These are phyloP conservation scores for Colletotrichum higginsianum DNA, from an alignment of 2,329 filamentous ascomycete genomes.

Conservation along the genomic window DNA sequence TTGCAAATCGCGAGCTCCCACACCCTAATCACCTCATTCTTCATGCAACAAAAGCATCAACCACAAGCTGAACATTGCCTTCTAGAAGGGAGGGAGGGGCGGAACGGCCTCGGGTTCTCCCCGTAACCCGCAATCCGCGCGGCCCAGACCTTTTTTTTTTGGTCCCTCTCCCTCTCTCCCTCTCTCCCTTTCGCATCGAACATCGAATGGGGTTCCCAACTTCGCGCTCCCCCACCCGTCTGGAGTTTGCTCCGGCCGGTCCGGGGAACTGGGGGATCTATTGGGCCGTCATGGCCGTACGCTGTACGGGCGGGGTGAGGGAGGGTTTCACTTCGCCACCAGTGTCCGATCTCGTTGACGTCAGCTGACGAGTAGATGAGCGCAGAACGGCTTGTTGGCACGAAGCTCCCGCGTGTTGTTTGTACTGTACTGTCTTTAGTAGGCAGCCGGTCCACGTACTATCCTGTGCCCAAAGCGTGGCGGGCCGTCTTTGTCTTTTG, in stretches of 20 bases:
- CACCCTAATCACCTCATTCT: constrained; percentile 30
- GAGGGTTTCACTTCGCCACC: constrained; percentile 35
- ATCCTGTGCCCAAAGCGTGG: neutral
- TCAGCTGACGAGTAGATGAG: constrained; percentile 39
- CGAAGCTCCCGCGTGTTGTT: constrained; percentile 5
- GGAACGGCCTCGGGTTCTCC: neutral
- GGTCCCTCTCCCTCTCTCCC: neutral
- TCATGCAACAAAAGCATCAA: constrained; percentile 21
- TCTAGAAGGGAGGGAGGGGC: neutral
- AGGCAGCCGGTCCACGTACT: neutral
- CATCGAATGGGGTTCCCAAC: neutral
- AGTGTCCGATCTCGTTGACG: constrained; percentile 42
- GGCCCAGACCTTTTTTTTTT: neutral
- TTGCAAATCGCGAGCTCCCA: constrained; percentile 18
- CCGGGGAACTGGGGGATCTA: constrained; percentile 7
- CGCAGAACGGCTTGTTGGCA: constrained; percentile 5
- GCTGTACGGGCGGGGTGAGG: constrained; percentile 13
- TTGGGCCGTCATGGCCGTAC: neutral
- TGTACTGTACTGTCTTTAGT: neutral
- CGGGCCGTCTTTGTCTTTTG: neutral
- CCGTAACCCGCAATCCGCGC: no score
- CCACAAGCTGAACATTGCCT: neutral
- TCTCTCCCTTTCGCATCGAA: neutral
- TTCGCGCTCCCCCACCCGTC: constrained; percentile 9
- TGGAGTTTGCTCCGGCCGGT: constrained; percentile 24